phyloP scores from a whole-genome alignment of 495 filamentous ascomycete genomes.

The Annulohypoxylon moriforme region DNA sequence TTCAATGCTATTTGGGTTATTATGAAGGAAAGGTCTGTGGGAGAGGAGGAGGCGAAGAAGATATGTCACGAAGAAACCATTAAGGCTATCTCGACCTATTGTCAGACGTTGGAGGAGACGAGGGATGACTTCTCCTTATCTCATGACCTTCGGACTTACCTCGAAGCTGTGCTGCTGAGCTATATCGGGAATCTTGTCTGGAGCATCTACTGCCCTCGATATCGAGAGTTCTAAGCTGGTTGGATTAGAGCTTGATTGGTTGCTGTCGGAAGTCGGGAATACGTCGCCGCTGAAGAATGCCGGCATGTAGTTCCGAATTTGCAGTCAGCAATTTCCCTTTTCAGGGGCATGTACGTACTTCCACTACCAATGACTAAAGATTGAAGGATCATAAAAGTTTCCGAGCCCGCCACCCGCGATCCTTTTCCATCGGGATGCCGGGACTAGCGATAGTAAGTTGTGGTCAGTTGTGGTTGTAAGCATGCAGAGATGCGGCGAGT shows the following conservation, averaged over 20 bases:
- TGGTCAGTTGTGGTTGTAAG: background rate
- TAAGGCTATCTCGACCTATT: constrained; percentile 2
- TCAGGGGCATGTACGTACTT: background rate
- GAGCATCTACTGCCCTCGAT: constrained; percentile 13
- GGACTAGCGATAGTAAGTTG: background rate
- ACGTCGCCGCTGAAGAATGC: background rate
- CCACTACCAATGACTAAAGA: background rate
- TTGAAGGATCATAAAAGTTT: constrained; percentile 3
- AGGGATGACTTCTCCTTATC: constrained; percentile 9
- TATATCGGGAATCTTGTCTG: constrained; percentile 16
- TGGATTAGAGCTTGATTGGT: background rate
- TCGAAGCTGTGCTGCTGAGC: constrained; percentile 5
- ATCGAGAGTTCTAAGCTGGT: background rate
- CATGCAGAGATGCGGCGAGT: constrained; percentile 1
- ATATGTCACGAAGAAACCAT: constrained; percentile 1
- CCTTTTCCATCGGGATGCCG: background rate
- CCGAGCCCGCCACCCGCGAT: background rate
- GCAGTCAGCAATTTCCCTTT: background rate
- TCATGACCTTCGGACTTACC: background rate
- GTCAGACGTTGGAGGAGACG: constrained; percentile 1
- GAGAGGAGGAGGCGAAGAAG: constrained; percentile 1
- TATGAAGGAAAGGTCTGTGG: constrained; percentile 6
- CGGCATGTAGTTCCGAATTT: background rate
- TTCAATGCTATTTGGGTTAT: constrained; percentile 13
- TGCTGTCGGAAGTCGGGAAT: background rate